Base-by-base conservation (phyloP, 306 rosid genomes). In the Benincasa hispida region DNA sequence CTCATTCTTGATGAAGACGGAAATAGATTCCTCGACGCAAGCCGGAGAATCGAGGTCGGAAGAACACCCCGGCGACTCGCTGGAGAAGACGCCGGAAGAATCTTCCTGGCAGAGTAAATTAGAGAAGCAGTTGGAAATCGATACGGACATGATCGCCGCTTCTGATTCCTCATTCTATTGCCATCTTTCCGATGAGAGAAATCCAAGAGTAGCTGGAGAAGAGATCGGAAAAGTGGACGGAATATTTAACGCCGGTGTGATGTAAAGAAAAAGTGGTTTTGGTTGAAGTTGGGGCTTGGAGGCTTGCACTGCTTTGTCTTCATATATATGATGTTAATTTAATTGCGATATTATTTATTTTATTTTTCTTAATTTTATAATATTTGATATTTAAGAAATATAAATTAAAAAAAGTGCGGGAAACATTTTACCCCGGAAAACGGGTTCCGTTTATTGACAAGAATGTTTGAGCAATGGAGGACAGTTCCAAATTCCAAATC, bases 1-100 rank as follows among this genome's bases (percentile, higher is more conserved):
- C 81, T 95, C 99, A 74, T 88, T 95, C 80, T 92, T 88, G 32
- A 95, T 87, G 86, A 95, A 89, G 48, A 82, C 88, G 21, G 96
- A 91, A 51, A 95, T 89, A 21, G 95, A 90, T 50, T 89, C 98
- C 59, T 89, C 96, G 28, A 82, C 30, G 27, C 80, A 48, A 5
- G 82, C 79, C 25, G 81, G 70, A 8, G 89, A 88, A 28, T 88
- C 92, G 24, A 86, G 1, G 76, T 86, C 88, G 27, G 96, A 87
- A 54, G 83, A 89, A 75, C 73, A 86, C 45, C 85, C 93, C 85
- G 87, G 93, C 76, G 88, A 89, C 12, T 88, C 93, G 53, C 77
- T 87, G 78, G 97, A 86, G 28, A 89, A 32, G 77, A 92, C 77
- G 34, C 77, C 87, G 76, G 98, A 85, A 35, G 92, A 77, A 24